Conservation (phyloP, 352 stramenopile species). For the Pythium chondricola region DNA sequence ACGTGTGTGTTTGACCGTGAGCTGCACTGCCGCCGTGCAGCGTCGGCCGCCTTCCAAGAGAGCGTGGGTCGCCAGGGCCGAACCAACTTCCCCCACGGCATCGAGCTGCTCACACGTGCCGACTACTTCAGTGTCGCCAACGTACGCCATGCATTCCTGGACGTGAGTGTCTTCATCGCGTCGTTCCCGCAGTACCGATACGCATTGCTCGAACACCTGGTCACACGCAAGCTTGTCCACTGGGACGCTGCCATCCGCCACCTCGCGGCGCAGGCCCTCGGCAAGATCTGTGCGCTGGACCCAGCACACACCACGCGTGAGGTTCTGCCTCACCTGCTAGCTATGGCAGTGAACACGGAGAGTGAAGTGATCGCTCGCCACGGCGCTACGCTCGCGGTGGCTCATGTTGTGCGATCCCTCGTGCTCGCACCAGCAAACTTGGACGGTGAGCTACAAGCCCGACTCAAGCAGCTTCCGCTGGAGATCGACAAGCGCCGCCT, state of each 20-base stretch:
- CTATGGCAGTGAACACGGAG: constrained; percentile 69
- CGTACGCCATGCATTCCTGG: constrained; percentile 88
- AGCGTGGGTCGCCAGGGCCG: constrained; percentile 87
- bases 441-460: constrained; percentile 60
- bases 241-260: constrained; percentile 93
- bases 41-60: constrained; percentile 97
- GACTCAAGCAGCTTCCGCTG: constrained; percentile 66
- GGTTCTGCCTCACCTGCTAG: constrained; percentile 84
- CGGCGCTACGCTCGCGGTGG: constrained; percentile 89
- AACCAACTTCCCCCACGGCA: constrained; percentile 95
- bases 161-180: constrained; percentile 89
- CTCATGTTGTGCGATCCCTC: constrained; percentile 70
- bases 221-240: constrained; percentile 89
- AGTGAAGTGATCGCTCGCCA: constrained; percentile 91
- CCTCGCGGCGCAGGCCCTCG: constrained; percentile 85
- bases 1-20: constrained; percentile 97
- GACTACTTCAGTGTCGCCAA: constrained; percentile 97
- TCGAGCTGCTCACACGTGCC: constrained; percentile 94
- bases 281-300: constrained; percentile 82
- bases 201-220: constrained; percentile 75
- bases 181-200: constrained; percentile 87
- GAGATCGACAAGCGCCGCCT: constrained; percentile 93
- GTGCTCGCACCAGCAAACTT: constrained; percentile 48
- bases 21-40: constrained; percentile 96
- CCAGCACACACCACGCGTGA: constrained; percentile 50